These are phyloP conservation scores for Phlebiopsis flavidoalba DNA, from an alignment of 768 basidiomycete genomes.

Conservation along the genomic window DNA sequence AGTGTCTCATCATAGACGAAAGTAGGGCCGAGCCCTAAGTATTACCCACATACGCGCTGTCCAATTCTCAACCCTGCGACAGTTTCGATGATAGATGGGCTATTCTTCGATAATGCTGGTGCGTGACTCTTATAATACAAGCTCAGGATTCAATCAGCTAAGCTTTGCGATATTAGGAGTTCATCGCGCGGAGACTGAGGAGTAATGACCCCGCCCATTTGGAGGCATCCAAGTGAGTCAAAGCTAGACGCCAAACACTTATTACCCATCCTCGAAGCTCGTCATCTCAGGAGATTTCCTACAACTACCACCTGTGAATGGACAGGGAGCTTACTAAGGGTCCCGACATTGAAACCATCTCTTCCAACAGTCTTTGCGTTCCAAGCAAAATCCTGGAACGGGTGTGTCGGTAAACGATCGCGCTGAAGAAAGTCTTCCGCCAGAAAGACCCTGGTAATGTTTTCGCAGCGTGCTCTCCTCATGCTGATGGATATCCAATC, in stretches of 20 bases:
- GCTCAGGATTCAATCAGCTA: too few relatives aligned
- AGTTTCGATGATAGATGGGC: conserved; percentile 89
- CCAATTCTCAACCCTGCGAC: not conserved
- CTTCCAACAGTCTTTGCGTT: conserved; percentile 67
- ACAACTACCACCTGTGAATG: conserved; percentile 81
- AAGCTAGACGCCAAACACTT: not conserved
- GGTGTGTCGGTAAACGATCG: conserved; percentile 52
- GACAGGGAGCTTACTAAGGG: conserved; percentile 16
- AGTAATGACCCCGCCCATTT: conserved; percentile 54
- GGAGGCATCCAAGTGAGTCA: conserved; percentile 74
- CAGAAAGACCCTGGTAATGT: conserved; percentile 75
- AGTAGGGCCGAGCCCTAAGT: conserved; percentile 36
- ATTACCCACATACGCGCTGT: not conserved
- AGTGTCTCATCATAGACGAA: conserved; percentile 79
- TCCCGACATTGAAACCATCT: conserved; percentile 34
- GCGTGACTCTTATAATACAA: conserved; percentile 8
- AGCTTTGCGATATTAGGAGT: conserved; percentile 33
- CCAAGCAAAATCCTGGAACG: conserved; percentile 73
- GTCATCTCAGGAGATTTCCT: conserved; percentile 87
- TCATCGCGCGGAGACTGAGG: conserved; percentile 55
- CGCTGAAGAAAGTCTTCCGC: conserved; percentile 73
- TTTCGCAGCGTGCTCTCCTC: not conserved
- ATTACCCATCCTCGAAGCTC: conserved; percentile 21
- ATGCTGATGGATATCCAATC: not conserved
- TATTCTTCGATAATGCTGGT: conserved; percentile 78